A percentile compares a stretch with the other conserved stretches of the same genome.
These are phyloP conservation scores for Cucurbita moschata DNA, from an alignment of 306 rosid species.

Conservation along the genomic window DNA sequence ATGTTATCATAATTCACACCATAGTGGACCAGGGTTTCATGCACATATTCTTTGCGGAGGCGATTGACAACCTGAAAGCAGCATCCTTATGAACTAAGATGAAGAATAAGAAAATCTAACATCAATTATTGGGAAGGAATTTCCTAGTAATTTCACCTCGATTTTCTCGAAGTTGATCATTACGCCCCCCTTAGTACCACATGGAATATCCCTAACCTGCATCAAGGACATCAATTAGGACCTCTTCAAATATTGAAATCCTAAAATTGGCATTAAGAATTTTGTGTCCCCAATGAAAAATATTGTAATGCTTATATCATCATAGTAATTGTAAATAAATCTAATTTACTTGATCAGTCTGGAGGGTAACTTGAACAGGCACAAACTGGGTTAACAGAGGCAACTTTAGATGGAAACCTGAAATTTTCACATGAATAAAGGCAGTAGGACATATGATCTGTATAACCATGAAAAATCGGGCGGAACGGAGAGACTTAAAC, in stretches of 20 bases:
- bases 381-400: slow-evolving; percentile 74
- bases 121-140: not conserved
- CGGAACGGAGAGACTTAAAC: slow-evolving; percentile 13
- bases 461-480: not conserved
- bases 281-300: not conserved
- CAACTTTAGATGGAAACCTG: slow-evolving; percentile 83
- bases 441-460: not conserved
- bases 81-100: slow-evolving; percentile 5
- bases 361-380: slow-evolving; percentile 88
- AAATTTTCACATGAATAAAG: not conserved
- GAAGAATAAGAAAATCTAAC: not conserved
- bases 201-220: slow-evolving; percentile 86
- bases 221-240: not conserved
- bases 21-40: slow-evolving; percentile 66
- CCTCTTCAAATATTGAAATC: not conserved
- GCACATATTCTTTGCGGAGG: slow-evolving; percentile 59
- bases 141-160: slow-evolving; percentile 32
- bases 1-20: slow-evolving; percentile 78
- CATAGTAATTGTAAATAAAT: not conserved
- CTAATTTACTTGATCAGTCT: slow-evolving; percentile 59
- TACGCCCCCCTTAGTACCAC: slow-evolving; percentile 94
- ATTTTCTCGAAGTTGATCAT: slow-evolving; percentile 82
- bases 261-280: not conserved
- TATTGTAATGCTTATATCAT: not conserved
- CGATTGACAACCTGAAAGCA: slow-evolving; percentile 68